Percentiles rank a stretch among this genome's conserved stretches.
These are phyloP conservation scores for Hordeum marinum DNA, from an alignment of 176 grass and related monocot genomes.

Conservation along the genomic window DNA sequence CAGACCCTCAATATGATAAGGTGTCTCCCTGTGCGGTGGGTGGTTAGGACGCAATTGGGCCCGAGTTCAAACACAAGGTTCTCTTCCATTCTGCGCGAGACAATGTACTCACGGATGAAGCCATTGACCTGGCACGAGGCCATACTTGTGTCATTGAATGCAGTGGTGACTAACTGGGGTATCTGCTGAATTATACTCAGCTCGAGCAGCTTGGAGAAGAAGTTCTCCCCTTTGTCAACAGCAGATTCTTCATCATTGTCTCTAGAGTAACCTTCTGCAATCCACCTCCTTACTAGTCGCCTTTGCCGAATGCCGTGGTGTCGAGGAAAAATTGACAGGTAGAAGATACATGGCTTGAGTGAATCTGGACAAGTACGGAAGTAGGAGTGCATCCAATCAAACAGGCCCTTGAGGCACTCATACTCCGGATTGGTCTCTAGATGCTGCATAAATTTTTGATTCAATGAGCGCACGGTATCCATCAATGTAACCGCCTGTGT, in stretches of 20 bases:
- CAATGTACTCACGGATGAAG: slow-evolving; percentile 28
- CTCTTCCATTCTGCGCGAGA: slow-evolving; percentile 11
- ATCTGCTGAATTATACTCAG: slow-evolving; percentile 17
- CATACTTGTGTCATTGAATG: neutral
- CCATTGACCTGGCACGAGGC: slow-evolving; percentile 25
- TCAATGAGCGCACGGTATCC: neutral
- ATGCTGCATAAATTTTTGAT: neutral
- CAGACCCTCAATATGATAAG: neutral
- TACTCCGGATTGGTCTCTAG: neutral
- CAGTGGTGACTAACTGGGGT: neutral
- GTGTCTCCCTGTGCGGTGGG: slow-evolving; percentile 3
- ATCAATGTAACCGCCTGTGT: neutral
- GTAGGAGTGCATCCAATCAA: slow-evolving; percentile 20
- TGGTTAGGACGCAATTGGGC: neutral
- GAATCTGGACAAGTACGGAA: slow-evolving; percentile 18
- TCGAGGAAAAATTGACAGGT: slow-evolving; percentile 29
- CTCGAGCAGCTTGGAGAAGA: slow-evolving; percentile 25
- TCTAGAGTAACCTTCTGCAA: slow-evolving; percentile 26
- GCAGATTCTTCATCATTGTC: neutral
- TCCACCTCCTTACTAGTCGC: slow-evolving; percentile 39
- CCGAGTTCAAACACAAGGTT: slow-evolving; percentile 2
- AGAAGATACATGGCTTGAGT: slow-evolving; percentile 47
- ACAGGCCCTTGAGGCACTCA: neutral
- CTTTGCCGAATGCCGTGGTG: neutral
- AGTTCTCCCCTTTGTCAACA: neutral